Percentiles rank a stretch among this genome's conserved stretches.
Conservation (phyloP, 2,329 filamentous ascomycete species). For the Xylaria sp. region DNA sequence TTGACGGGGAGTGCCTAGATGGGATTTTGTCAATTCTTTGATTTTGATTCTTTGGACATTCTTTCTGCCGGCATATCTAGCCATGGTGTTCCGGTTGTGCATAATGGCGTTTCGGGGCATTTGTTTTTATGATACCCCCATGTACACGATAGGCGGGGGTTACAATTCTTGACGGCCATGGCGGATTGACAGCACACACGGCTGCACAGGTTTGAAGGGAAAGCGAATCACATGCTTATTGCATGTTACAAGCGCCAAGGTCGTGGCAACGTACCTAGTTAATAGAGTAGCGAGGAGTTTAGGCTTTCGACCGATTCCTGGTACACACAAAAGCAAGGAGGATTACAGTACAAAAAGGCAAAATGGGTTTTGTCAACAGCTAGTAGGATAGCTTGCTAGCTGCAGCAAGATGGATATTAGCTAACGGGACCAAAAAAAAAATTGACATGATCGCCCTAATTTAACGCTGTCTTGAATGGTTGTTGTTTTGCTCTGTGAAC, state of each 20-base stretch:
- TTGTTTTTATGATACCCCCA: slow-evolving; percentile 37
- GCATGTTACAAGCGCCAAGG: neutral
- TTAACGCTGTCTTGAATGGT: neutral
- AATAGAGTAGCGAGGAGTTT: slow-evolving; percentile 20
- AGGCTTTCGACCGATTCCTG: slow-evolving; percentile 8
- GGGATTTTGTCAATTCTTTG: neutral
- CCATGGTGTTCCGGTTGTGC: slow-evolving; percentile 33
- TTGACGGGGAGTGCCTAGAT: neutral
- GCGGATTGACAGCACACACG: slow-evolving; percentile 22
- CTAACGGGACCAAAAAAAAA: slow-evolving; percentile 4
- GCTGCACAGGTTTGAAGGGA: slow-evolving; percentile 14
- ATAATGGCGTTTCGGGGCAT: slow-evolving; percentile 32
- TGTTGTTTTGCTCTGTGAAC: neutral
- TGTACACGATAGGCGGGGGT: slow-evolving; percentile 35
- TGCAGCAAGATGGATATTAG: neutral
- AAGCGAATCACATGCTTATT: slow-evolving; percentile 11
- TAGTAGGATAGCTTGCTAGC: neutral
- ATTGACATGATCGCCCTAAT: slow-evolving; percentile 13
- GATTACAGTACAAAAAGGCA: neutral
- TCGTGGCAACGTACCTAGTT: slow-evolving; percentile 5
- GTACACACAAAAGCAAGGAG: slow-evolving; percentile 16
- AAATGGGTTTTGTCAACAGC: slow-evolving; percentile 5
- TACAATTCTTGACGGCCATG: slow-evolving; percentile 15
- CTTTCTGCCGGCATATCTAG: slow-evolving; percentile 36
- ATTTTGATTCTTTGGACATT: slow-evolving; percentile 22